Evolutionary conservation across 768 basidiomycete genomes (phyloP), one percentile per base, ranked within the genome.

Genomic region (Kwoniella bestiolae): DNA sequence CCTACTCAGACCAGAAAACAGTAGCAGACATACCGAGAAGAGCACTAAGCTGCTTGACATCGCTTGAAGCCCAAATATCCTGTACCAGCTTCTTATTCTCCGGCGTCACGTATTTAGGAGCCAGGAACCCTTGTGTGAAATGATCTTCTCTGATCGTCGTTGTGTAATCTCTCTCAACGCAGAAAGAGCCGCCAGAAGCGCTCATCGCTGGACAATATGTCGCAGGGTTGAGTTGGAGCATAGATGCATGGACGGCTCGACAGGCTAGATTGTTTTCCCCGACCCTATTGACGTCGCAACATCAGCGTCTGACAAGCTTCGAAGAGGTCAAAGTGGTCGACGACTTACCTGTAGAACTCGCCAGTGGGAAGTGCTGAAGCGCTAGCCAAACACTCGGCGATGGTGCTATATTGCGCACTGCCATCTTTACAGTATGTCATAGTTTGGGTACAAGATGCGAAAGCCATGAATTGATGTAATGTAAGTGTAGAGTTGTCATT

Each of bases 251-350:
- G 1, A 72, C 60, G 2, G 49, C 41, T 56, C 74, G 47, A 57
- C 74, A 75, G 18, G 51, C 46, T 16, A 75, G 41, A 41, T 75
- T 75, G 35, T 75, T 56, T 31, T 72, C 73, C 56, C 38, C 45
- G 45, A 62, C 25, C 46, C 59, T 60, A 41, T 41, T 5, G 18
- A 41, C 14, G 12, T 14, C 38, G 18, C 14, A 41, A 11, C 12
- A 41, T 41, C 38, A 41, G 38, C 38, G 38, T 41, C 38, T 18
- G 18, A 18, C 38, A 41, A 14, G 18, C 18, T 41, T 4, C 12
- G 18, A 5, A 14, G 18, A 41, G 0, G 6, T 16, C 1, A 41
- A 41, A 16, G 5, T 41, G 3, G 2, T 14, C 18, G 2, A 8
- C 9, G 12, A 34, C 58, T 32, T 47, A 60, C 59, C 59, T 49